Percentiles rank a stretch among this genome's conserved stretches.
These are phyloP conservation scores for Spathaspora passalidarum DNA, from an alignment of 805 yeast species.

Conservation along the genomic window DNA sequence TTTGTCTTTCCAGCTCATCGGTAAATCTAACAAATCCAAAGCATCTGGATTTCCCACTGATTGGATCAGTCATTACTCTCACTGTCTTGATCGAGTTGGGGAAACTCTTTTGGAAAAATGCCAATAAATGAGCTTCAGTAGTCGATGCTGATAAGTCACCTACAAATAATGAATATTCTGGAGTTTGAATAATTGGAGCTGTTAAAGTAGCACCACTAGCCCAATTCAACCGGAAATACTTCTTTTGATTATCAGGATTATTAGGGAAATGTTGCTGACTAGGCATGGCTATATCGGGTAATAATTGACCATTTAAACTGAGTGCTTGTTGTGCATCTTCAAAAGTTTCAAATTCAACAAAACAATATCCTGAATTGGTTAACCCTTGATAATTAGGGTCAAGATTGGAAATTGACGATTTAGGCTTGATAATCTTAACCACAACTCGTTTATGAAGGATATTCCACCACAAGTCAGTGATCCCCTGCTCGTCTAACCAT, in stretches of 20 bases:
- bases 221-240: slow-evolving; percentile 76
- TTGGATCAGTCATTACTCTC: slow-evolving; percentile 82
- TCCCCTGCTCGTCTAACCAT: slow-evolving; percentile 65
- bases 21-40: slow-evolving; percentile 80
- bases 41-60: slow-evolving; percentile 72
- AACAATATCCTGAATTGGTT: slow-evolving; percentile 63
- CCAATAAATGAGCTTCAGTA: slow-evolving; percentile 74
- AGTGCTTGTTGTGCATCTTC: slow-evolving; percentile 71
- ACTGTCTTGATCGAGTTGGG: slow-evolving; percentile 69
- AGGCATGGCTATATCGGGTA: slow-evolving; percentile 56
- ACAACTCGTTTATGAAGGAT: slow-evolving; percentile 52
- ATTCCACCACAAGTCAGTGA: slow-evolving; percentile 55
- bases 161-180: slow-evolving; percentile 77
- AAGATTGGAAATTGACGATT: slow-evolving; percentile 16
- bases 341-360: slow-evolving; percentile 67
- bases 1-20: slow-evolving; percentile 62
- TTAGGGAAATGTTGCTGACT: slow-evolving; percentile 38
- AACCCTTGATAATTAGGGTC: slow-evolving; percentile 22
- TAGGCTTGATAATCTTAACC: slow-evolving; percentile 63
- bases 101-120: slow-evolving; percentile 66
- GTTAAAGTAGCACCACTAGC: slow-evolving; percentile 74
- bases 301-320: slow-evolving; percentile 58
- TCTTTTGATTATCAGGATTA: slow-evolving; percentile 48
- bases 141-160: slow-evolving; percentile 78
- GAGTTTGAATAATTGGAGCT: slow-evolving; percentile 68